phyloP scores from a whole-genome alignment of 192 early-diverging fungal genomes.

The Entomortierella beljakovae region DNA sequence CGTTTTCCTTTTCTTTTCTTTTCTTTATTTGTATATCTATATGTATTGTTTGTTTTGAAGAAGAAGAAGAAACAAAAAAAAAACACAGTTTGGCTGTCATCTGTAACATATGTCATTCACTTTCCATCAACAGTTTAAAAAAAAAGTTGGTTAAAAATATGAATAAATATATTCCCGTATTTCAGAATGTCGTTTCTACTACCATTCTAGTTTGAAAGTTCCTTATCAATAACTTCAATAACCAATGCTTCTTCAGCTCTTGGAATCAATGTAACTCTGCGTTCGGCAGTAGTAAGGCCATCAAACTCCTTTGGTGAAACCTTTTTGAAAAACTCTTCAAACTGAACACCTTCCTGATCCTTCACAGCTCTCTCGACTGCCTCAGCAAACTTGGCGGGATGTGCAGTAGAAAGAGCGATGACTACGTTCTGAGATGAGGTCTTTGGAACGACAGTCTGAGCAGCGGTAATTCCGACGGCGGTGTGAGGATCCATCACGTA shows the following conservation, averaged over 20 bases:
- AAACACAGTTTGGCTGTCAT: background rate
- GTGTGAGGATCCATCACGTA: slow-evolving; percentile 98
- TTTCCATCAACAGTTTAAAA: background rate
- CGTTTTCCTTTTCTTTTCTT: background rate
- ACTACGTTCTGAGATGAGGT: slow-evolving; percentile 21
- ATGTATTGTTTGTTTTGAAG: background rate
- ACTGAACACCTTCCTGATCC: slow-evolving; percentile 62
- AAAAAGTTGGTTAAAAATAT: background rate
- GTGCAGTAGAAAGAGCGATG: slow-evolving; percentile 90
- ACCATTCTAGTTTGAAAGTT: slow-evolving; percentile 43
- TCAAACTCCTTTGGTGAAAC: slow-evolving; percentile 78
- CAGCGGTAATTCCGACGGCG: slow-evolving; percentile 91
- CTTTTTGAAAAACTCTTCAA: slow-evolving; percentile 61
- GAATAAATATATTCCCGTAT: background rate
- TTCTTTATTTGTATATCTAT: background rate
- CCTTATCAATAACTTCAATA: slow-evolving; percentile 64
- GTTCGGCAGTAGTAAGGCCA: slow-evolving; percentile 77
- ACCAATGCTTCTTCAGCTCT: slow-evolving; percentile 62
- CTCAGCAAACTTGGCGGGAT: slow-evolving; percentile 96
- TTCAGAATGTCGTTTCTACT: background rate
- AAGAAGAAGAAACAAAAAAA: background rate
- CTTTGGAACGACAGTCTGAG: slow-evolving; percentile 62
- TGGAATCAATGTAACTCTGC: slow-evolving; percentile 65
- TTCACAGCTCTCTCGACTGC: slow-evolving; percentile 85
- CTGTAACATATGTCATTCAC: background rate